Evolutionary conservation across 345 rosid species (phyloP), one percentile per base, ranked within the genome.

Genomic region (Cardamine occulta): DNA sequence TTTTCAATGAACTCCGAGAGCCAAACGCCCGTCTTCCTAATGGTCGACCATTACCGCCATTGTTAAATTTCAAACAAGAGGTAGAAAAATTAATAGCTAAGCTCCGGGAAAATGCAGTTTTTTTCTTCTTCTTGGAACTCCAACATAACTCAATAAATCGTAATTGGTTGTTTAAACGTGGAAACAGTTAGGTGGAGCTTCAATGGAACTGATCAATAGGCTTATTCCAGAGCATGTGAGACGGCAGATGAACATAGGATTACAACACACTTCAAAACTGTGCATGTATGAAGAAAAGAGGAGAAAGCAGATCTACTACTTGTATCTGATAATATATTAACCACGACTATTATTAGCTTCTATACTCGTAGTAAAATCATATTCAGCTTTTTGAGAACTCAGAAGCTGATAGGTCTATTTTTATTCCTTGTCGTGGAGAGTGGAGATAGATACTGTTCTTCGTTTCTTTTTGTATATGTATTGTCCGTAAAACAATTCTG

Each of bases 51-150:
- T 77, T 90, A 68, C 93, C 93, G 6, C 84, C 83, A 1, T 76
- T 90, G 66, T 90, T 90, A 82, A 86, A 90, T 84, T 88, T 88
- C 78, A n/a, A n/a, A n/a, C n/a, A n/a, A n/a, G n/a, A n/a, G n/a
- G n/a, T n/a, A n/a, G 15, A 82, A 82, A 26, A 26, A 6, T 32
- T 37, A 48, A 32, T 14, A 70, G 31, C 66, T 45, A 47, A 47
- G 9, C 53, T 44, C 23, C 9, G 2, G 6, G 6, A 49, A 60
- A 19, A 18, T 32, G 31, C 32, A 39, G n/a, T 1, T 45, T 47
- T 2, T 29, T 2, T 32, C 26, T 24, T 24, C 26, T 24, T 57
- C 12, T n/a, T 45, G 37, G 5, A 70, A 40, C 26, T 59, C 56
- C 35, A 59, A 34, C 17, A 24, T 47, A 59, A 59, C 59, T 39